phyloP scores from a whole-genome alignment of 192 early-diverging fungal genomes.

The Linnemannia hyalina region DNA sequence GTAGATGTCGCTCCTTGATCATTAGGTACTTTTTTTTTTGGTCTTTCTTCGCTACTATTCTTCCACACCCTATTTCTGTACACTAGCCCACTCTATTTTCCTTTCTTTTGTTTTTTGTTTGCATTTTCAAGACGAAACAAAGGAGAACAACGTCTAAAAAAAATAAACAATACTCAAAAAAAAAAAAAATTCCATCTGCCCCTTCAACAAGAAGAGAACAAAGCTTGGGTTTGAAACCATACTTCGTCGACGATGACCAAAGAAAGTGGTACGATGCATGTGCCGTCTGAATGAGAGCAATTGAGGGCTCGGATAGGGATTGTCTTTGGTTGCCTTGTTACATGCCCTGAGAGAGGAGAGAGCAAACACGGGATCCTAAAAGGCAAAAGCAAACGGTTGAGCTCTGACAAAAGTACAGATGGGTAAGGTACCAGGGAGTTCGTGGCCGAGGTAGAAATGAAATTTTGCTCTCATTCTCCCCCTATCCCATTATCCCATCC shows the following conservation, averaged over 20 bases:
- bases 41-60: not conserved
- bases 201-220: too few relatives aligned
- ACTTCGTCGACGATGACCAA: not conserved
- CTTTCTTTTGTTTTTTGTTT: not conserved
- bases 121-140: not conserved
- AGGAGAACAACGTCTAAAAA: not conserved
- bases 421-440: too few relatives aligned
- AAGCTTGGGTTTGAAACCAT: too few relatives aligned
- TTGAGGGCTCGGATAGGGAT: too few relatives aligned
- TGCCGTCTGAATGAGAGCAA: too few relatives aligned
- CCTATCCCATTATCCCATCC: too few relatives aligned
- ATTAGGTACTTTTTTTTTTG: not conserved
- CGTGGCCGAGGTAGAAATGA: too few relatives aligned
- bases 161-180: not conserved
- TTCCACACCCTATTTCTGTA: not conserved
- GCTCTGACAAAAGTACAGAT: too few relatives aligned
- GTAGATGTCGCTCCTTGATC: conserved; percentile 59
- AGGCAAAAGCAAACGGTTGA: not conserved
- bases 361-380: not conserved
- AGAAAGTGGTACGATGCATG: not conserved
- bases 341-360: too few relatives aligned
- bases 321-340: too few relatives aligned
- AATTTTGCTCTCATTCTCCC: too few relatives aligned
- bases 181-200: not conserved
- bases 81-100: not conserved